Conservation (phyloP, 2,329 filamentous ascomycete species). For the Colletotrichum sp. region DNA sequence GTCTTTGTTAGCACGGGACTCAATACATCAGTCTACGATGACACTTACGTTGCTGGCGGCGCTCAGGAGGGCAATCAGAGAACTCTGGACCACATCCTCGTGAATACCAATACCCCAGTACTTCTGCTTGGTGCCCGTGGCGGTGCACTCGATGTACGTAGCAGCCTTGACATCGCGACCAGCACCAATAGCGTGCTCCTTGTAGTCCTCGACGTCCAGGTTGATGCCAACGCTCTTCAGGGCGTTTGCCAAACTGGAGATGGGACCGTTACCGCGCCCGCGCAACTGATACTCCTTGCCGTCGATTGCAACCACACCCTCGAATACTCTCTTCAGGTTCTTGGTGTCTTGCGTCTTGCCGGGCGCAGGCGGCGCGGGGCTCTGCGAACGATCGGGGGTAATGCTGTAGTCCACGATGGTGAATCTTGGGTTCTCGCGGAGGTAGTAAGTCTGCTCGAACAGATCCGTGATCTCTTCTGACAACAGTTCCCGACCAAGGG, state of each 20-base stretch:
- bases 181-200: slow-evolving; percentile 89
- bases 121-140: slow-evolving; percentile 68
- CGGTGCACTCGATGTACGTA: slow-evolving; percentile 89
- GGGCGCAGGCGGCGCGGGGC: slow-evolving; percentile 70
- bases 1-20: slow-evolving; percentile 10
- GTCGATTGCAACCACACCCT: slow-evolving; percentile 84
- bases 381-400: slow-evolving; percentile 78
- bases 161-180: slow-evolving; percentile 90
- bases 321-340: slow-evolving; percentile 82
- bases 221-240: slow-evolving; percentile 81
- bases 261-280: slow-evolving; percentile 87
- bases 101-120: slow-evolving; percentile 94
- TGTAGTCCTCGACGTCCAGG: slow-evolving; percentile 92
- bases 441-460: slow-evolving; percentile 89
- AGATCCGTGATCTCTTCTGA: slow-evolving; percentile 83
- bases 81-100: slow-evolving; percentile 90
- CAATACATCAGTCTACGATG: not conserved
- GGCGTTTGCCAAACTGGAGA: slow-evolving; percentile 86
- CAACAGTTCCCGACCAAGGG: slow-evolving; percentile 81
- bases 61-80: slow-evolving; percentile 82
- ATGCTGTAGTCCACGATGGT: slow-evolving; percentile 91
- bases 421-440: slow-evolving; percentile 84
- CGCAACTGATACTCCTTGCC: slow-evolving; percentile 78
- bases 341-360: slow-evolving; percentile 79
- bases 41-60: slow-evolving; percentile 83